phyloP scores from a whole-genome alignment of 1,284 basidiomycete genomes.

The Trametes versicolor region DNA sequence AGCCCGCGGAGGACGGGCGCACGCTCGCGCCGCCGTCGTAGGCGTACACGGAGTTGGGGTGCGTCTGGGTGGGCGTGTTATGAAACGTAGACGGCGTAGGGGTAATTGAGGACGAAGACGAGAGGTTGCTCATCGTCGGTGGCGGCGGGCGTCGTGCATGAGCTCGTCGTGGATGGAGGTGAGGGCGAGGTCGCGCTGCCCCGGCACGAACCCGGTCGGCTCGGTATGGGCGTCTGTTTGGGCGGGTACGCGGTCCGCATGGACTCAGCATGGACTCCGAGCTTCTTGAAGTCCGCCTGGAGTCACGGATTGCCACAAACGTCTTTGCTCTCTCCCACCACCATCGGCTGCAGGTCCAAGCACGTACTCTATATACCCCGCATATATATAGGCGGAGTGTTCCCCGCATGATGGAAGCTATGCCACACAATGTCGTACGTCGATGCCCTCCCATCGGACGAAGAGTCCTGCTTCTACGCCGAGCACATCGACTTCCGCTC shows the following conservation, averaged over 20 bases:
- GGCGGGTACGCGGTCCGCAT: constrained; percentile 13
- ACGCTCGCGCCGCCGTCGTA: constrained; percentile 12
- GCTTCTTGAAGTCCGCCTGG: constrained; percentile 11
- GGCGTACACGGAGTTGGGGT: constrained; percentile 32
- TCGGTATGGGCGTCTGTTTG: not conserved
- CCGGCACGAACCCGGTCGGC: not conserved
- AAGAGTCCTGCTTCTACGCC: constrained; percentile 63
- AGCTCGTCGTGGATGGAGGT: not conserved
- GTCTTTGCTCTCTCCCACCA: constrained; percentile 6
- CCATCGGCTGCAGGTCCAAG: constrained; percentile 1
- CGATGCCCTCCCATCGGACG: constrained; percentile 42
- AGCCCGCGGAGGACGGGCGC: not conserved
- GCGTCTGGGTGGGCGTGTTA: constrained; percentile 35
- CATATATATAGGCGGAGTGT: constrained; percentile 1
- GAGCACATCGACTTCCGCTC: constrained; percentile 61
- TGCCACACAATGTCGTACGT: constrained; percentile 40
- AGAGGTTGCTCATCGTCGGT: constrained; percentile 39
- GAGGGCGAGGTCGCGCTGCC: not conserved
- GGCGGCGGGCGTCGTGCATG: constrained; percentile 1
- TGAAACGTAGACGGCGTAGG: constrained; percentile 38
- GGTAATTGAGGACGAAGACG: constrained; percentile 41
- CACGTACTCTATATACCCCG: not conserved
- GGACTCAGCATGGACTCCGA: too few species aligned
- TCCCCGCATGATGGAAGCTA: not conserved
- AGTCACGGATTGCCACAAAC: not conserved